A percentile compares a stretch with the other conserved stretches of the same genome.
These are phyloP conservation scores for Camelina neglecta DNA, from an alignment of 345 rosid genomes.

Conservation along the genomic window DNA sequence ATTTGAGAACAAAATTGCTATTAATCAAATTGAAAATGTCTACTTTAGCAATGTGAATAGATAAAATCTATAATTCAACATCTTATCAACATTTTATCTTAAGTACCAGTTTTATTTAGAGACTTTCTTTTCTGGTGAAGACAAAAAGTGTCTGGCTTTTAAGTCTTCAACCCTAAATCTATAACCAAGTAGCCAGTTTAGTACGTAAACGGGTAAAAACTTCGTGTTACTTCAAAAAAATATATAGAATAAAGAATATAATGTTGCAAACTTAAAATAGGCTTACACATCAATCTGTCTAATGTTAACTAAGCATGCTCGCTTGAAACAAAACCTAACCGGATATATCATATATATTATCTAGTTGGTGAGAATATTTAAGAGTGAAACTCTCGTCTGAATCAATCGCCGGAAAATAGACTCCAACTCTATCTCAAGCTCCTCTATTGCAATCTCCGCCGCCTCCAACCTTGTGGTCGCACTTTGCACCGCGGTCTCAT, in stretches of 20 bases:
- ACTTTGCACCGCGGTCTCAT: constrained; percentile 59
- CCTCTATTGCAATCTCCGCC: constrained; percentile 67
- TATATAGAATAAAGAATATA: constrained; percentile 2
- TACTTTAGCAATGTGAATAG: not conserved
- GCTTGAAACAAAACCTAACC: not conserved
- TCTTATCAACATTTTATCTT: too few relatives aligned
- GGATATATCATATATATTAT: not conserved
- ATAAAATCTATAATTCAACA: not conserved
- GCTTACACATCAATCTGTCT: not conserved
- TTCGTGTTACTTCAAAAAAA: not conserved
- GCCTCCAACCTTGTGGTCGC: constrained; percentile 75
- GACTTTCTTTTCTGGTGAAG: not conserved
- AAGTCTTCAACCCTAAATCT: not conserved
- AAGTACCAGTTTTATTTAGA: not conserved
- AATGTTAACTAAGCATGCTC: not conserved
- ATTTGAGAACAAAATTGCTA: not conserved
- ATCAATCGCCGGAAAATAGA: constrained; percentile 73
- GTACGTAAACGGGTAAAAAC: not conserved
- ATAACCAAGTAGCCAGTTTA: not conserved
- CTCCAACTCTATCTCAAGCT: constrained; percentile 69
- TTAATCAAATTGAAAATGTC: not conserved
- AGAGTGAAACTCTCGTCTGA: constrained; percentile 82
- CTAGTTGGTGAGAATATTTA: constrained; percentile 67
- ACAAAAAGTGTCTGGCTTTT: not conserved
- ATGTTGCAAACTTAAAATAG: not conserved